Evolutionary conservation across 306 rosid genomes (phyloP).

Genomic region (Vigna unguiculata): DNA sequence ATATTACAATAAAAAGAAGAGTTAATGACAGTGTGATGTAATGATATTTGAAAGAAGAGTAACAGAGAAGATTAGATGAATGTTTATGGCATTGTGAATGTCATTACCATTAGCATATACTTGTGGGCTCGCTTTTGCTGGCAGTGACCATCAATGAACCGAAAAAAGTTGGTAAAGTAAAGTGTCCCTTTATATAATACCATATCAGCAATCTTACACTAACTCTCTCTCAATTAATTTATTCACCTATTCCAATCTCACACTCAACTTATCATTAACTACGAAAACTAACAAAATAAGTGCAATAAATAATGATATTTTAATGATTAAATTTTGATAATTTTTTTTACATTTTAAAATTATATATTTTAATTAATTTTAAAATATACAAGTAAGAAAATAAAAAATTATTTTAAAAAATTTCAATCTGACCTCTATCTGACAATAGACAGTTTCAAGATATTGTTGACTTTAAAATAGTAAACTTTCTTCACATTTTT

Average conservation of each 20-base stretch:
- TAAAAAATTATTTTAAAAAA: too few relatives aligned
- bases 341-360: too few relatives aligned
- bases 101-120: not conserved
- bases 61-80: conserved; percentile 24
- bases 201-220: not conserved
- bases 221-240: not conserved
- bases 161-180: conserved; percentile 19
- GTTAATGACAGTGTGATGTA: conserved; percentile 23
- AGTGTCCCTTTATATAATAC: not conserved
- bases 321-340: too few relatives aligned
- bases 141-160: conserved; percentile 11
- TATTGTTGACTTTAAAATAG: too few relatives aligned
- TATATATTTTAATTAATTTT: too few relatives aligned
- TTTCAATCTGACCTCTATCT: too few relatives aligned
- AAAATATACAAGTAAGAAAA: too few relatives aligned
- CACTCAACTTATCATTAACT: not conserved
- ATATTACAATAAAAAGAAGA: conserved; percentile 25
- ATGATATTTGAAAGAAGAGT: conserved; percentile 17
- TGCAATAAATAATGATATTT: too few relatives aligned
- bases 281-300: not conserved
- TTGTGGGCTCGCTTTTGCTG: conserved; percentile 43
- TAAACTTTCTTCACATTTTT: too few relatives aligned
- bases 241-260: not conserved
- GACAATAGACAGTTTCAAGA: too few relatives aligned
- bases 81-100: not conserved